Evolutionary conservation across 495 filamentous ascomycete genomes (phyloP), one percentile per base, ranked within the genome.

Genomic region (Tuber indicum): DNA sequence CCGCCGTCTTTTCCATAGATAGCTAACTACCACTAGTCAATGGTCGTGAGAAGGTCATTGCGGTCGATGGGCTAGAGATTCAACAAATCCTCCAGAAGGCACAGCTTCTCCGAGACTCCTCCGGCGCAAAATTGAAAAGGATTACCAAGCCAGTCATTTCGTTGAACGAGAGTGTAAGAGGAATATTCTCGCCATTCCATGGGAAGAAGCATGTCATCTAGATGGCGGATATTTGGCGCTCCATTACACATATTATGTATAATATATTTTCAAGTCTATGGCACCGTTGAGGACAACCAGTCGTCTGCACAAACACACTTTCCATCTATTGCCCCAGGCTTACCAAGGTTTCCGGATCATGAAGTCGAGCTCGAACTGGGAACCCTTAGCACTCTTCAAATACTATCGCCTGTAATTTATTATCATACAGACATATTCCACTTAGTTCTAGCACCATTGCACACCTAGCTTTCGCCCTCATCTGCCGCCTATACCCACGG

Each of bases 101-200:
- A 2, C 89, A 92, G 80, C 83, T 96, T 44, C 84, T 99, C 78
- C 89, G 93, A 82, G 90, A 96, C 84, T 91, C 92, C 21, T 96
- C 89, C 79, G 96, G 96, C 19, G 90, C 97, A 87, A 96, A 97
- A 89, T 78, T 92, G 79, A 93, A 89, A 87, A 89, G 86, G 83
- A 87, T 91, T 76, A 93, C 87, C 84, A 97, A 95, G 87, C 91
- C 93, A 10, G 91, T 99, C 39, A 89, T 86, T 75, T 95, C 92
- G 89, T 86, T 92, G 84, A 98, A 96, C 84, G 91, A 94, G 85
- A 94, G 93, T 86, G 94, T 98, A 21, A 91, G 96, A 87, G 96
- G 96, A 76, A 89, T 98, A 78, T 99, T 95, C 94, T 92, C 90
- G 86, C 94, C 94, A 66, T 97, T 92, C 84, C 96, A 98, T 85